Base-by-base conservation (phyloP, 2,329 filamentous ascomycete genomes). In the Phoma sp. region DNA sequence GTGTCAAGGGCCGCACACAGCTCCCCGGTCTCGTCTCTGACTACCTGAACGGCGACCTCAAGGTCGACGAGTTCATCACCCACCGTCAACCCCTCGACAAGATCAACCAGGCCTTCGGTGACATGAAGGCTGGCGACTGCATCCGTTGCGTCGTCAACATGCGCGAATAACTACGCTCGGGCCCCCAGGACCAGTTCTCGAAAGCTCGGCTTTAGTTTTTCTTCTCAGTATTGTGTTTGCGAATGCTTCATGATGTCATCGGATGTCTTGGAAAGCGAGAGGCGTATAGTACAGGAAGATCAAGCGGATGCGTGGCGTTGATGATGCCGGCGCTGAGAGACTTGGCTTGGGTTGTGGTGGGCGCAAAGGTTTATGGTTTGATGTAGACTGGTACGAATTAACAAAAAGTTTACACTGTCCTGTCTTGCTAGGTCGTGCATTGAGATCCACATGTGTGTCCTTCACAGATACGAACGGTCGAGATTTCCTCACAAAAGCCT, bases 61-160 rank as follows among this genome's bases (percentile, higher is more conserved):
- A 97, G 88, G 95, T 98, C 40, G 94, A 98, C 75, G 95, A 99
- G 82, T 98, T 98, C 82, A 98, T 99, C 81, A 99, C 95, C 29
- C 95, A 99, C 82, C 88, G 93, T 68, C 91, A 96, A 81, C 85
- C 84, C 4, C 82, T 99, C 39, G 80, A 81, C 57, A 86, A 90
- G 71, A 96, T 99, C 78, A 98, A 98, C 83, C 81, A 84, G 46
- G 94, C 92, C 19, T 99, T 96, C 72, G 86, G 92, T 63, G 87
- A 89, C 68, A 99, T 99, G 95, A 96, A 97, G 84, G 84, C 87
- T 57, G 95, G 95, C 55, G 93, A 98, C 78, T 99, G 95, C 80
- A 97, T 99, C 72, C 91, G 95, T 63, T 96, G 92, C 67, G 95
- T 98, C 9, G 90, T 97, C 49, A 86, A 88, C 61, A 86, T 87